Conservation (phyloP, 23 red algal genomes). For the Pyropia haitanensis region DNA sequence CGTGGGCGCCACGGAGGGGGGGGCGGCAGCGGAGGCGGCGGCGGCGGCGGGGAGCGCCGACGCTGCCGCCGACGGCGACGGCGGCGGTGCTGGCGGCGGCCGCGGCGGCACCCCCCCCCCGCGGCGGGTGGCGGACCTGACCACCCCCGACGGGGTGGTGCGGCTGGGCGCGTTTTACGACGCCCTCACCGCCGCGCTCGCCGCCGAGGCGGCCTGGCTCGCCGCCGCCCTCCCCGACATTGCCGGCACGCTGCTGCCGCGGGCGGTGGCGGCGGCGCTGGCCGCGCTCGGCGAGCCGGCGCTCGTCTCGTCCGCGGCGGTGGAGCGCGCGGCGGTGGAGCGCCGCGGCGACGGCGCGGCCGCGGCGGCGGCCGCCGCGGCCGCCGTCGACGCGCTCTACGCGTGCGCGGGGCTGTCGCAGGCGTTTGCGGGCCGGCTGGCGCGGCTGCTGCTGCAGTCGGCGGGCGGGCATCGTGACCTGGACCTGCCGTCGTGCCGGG, state of each 20-base stretch:
- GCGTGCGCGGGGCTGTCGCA: not conserved
- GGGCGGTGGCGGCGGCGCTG: constrained; percentile 14
- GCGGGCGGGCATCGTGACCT: no score
- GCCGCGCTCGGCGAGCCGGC: not conserved
- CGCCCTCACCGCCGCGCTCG: constrained; percentile 17
- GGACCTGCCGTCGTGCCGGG: no score
- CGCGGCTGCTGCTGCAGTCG: no score
- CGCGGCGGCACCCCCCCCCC: no score
- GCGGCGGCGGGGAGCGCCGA: no score
- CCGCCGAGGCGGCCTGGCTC: constrained; percentile 43
- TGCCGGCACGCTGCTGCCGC: constrained; percentile 20
- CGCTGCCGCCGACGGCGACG: no score
- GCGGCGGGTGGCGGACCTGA: not conserved
- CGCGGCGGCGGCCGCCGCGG: constrained; percentile 8
- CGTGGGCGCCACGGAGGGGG: no score
- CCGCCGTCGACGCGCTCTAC: constrained; percentile 2
- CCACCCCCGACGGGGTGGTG: not conserved
- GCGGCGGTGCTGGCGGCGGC: no score
- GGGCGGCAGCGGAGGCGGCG: no score
- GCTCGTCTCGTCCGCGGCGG: not conserved
- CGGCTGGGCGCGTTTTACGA: constrained; percentile 25
- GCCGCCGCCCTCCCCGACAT: constrained; percentile 49
- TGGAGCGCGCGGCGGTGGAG: constrained; percentile 1
- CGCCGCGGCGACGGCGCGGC: not conserved
- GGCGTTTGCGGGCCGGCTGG: not conserved